A percentile compares a stretch with the other conserved stretches of the same genome.
These are phyloP conservation scores for Lentinula novae-zelandiae DNA, from an alignment of 1,284 basidiomycete genomes.

Conservation along the genomic window DNA sequence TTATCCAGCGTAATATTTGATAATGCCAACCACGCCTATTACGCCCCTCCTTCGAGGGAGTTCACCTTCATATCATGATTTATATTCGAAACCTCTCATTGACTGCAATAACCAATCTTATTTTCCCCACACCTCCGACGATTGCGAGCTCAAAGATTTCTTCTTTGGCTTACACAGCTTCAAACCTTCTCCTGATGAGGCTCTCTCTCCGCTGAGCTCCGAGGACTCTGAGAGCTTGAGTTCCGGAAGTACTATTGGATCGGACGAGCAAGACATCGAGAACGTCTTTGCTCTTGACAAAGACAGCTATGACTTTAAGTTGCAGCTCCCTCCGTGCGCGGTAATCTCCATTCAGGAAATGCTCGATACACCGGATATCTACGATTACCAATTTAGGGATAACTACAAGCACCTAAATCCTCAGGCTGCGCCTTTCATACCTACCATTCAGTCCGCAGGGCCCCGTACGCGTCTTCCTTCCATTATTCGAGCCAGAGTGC, in stretches of 20 bases:
- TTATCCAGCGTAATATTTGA: not conserved
- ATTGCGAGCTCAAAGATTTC: constrained; percentile 8
- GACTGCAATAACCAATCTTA: not conserved
- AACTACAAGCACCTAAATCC: constrained; percentile 10
- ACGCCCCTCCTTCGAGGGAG: not conserved
- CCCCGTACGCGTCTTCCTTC: not conserved
- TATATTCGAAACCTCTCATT: not conserved
- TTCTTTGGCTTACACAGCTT: not conserved
- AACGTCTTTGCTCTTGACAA: constrained; percentile 6
- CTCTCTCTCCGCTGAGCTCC: not conserved
- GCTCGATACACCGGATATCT: constrained; percentile 4
- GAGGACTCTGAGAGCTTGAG: not conserved
- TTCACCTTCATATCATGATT: not conserved
- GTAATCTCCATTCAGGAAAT: not conserved
- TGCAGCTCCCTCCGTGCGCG: constrained; percentile 2
- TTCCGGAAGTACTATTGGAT: not conserved
- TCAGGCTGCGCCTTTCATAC: constrained; percentile 9
- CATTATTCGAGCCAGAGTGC: not conserved
- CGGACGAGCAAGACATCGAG: not conserved
- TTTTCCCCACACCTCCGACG: not conserved
- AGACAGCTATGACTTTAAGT: constrained; percentile 10
- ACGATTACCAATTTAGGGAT: not conserved
- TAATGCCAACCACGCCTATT: not conserved
- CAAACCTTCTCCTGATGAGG: not conserved
- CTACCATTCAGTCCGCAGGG: not conserved